A percentile compares a stretch with the other conserved stretches of the same genome.
Conservation (phyloP, 805 yeast genomes). For the Kurtzmaniella fragi region DNA sequence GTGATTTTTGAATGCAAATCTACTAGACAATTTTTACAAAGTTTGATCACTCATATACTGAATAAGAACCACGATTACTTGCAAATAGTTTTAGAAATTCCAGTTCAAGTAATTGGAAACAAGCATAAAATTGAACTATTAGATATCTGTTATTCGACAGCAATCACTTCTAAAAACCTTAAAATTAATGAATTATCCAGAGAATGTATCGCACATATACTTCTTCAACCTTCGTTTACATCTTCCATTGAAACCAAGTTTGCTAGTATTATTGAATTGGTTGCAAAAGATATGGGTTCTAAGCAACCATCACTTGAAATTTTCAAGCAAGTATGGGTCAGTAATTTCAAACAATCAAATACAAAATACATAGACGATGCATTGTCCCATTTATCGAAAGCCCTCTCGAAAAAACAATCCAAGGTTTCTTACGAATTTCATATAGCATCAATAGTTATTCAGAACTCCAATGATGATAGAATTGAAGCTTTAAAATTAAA, state of each 20-base stretch:
- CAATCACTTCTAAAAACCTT: neutral
- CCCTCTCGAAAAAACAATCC: too few species aligned
- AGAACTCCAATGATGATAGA: too few species aligned
- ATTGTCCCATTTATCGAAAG: too few species aligned
- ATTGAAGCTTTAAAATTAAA: too few species aligned
- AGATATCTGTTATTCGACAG: neutral
- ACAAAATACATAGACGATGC: slow-evolving; percentile 9
- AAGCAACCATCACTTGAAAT: slow-evolving; percentile 12
- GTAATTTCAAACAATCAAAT: slow-evolving; percentile 35
- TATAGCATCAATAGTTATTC: too few species aligned
- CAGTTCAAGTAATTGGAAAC: slow-evolving; percentile 44
- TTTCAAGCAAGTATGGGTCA: slow-evolving; percentile 32
- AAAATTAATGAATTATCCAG: slow-evolving; percentile 7
- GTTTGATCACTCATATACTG: too few species aligned
- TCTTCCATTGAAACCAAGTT: slow-evolving; percentile 46
- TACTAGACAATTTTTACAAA: neutral
- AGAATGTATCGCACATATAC: slow-evolving; percentile 31
- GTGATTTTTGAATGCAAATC: slow-evolving; percentile 45
- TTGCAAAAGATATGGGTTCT: slow-evolving; percentile 10
- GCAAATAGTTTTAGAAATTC: slow-evolving; percentile 23
- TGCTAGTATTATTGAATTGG: slow-evolving; percentile 12
- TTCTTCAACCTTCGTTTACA: slow-evolving; percentile 49
- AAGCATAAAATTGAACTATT: slow-evolving; percentile 27
- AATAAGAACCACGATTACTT: neutral
- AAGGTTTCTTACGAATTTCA: too few species aligned